A percentile compares a stretch with the other conserved stretches of the same genome.
Evolutionary conservation across 345 rosid species (phyloP).

Genomic region (Kernera saxatilis): DNA sequence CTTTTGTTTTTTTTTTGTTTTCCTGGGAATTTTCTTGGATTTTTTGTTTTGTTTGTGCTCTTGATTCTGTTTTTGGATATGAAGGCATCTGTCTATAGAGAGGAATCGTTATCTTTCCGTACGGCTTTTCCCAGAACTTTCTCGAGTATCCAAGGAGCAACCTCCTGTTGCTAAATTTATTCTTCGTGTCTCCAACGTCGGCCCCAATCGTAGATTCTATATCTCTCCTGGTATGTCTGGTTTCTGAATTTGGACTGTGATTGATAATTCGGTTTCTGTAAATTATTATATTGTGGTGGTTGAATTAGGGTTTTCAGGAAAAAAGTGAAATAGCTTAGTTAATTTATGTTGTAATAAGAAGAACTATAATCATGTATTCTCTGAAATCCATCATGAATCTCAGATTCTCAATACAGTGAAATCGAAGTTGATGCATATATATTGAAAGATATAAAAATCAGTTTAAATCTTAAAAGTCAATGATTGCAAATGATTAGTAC

Average conservation of each 20-base stretch:
- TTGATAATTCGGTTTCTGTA: not conserved
- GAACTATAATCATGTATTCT: not conserved
- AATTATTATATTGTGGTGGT: not conserved
- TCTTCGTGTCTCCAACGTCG: conserved; percentile 60
- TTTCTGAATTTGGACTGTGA: not conserved
- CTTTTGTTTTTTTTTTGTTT: not conserved
- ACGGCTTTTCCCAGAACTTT: conserved; percentile 75
- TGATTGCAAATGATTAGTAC: not conserved
- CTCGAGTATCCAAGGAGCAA: conserved; percentile 65
- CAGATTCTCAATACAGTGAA: not conserved
- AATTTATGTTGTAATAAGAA: not conserved
- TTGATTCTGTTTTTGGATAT: not conserved
- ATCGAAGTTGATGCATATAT: not conserved
- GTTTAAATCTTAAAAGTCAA: not conserved
- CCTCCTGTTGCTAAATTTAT: conserved; percentile 72
- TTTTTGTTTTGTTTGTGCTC: not conserved
- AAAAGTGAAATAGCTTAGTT: not conserved
- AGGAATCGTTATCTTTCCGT: conserved; percentile 69
- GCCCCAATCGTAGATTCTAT: conserved; percentile 43
- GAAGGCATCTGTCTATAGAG: conserved; percentile 81
- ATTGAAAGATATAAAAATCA: not conserved
- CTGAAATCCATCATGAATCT: not conserved
- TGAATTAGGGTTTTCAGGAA: not conserved
- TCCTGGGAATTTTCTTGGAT: not conserved
- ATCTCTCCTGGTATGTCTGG: conserved; percentile 43